Evolutionary conservation across 768 basidiomycete genomes (phyloP).

Genomic region (Pulveroboletus sp.): DNA sequence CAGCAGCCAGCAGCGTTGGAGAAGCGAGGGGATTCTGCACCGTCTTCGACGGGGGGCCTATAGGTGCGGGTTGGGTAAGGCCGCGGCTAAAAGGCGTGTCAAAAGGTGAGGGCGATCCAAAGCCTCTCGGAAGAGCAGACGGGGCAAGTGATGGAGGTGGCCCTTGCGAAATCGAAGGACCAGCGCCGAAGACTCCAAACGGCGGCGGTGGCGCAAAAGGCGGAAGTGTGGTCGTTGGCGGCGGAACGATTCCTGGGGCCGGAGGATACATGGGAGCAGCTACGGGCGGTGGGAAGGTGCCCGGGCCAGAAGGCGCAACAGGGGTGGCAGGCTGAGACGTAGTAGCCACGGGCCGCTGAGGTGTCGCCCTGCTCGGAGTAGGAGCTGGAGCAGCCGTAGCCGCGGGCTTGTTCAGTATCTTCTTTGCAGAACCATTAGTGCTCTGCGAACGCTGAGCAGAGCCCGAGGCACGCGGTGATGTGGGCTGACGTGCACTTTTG

Average conservation of each 20-base stretch:
- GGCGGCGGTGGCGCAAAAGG: slow-evolving; percentile 53
- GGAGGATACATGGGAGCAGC: slow-evolving; percentile 49
- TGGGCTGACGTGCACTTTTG: slow-evolving; percentile 46
- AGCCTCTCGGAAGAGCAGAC: slow-evolving; percentile 53
- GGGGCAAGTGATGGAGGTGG: slow-evolving; percentile 49
- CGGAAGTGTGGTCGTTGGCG: slow-evolving; percentile 44
- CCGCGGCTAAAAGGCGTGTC: slow-evolving; percentile 48
- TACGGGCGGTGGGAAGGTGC: slow-evolving; percentile 44
- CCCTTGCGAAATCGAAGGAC: slow-evolving; percentile 42
- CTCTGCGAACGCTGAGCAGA: slow-evolving; percentile 47
- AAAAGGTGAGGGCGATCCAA: slow-evolving; percentile 50
- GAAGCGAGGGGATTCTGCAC: slow-evolving; percentile 36
- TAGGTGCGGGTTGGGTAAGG: slow-evolving; percentile 45
- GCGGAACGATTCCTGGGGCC: slow-evolving; percentile 41
- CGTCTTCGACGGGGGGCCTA: slow-evolving; percentile 50
- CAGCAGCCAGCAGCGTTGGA: slow-evolving; percentile 42
- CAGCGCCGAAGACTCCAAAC: slow-evolving; percentile 48
- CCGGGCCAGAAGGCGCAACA: slow-evolving; percentile 18
- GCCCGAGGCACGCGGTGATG: slow-evolving; percentile 50
- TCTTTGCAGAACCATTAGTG: slow-evolving; percentile 54
- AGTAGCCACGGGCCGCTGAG: slow-evolving; percentile 34
- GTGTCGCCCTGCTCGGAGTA: slow-evolving; percentile 36
- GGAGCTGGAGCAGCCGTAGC: slow-evolving; percentile 28
- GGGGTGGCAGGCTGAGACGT: slow-evolving; percentile 50
- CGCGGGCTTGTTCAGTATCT: slow-evolving; percentile 52